A percentile compares a stretch with the other conserved stretches of the same genome.
Conservation (phyloP, 495 filamentous ascomycete genomes). For the Xylaria acuta region DNA sequence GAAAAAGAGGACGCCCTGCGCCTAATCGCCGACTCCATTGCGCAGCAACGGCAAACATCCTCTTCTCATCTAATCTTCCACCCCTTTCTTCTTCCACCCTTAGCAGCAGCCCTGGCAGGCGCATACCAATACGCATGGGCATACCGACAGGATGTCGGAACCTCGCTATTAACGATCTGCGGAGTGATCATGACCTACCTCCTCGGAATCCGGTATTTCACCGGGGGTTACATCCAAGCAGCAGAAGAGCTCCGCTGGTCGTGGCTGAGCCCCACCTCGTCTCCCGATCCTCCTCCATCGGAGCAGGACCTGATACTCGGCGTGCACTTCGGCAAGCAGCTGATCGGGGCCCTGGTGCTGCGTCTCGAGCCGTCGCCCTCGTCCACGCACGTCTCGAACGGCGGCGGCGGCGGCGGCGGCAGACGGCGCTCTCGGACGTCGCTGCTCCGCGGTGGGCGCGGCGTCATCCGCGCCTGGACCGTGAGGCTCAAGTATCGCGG, state of each 20-base stretch:
- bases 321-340: conserved; percentile 46
- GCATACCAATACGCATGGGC: conserved; percentile 47
- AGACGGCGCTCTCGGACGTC: conserved; percentile 36
- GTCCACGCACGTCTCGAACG: conserved; percentile 16
- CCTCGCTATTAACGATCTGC: conserved; percentile 40
- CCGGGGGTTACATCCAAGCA: conserved; percentile 46
- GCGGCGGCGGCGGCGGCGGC: conserved; percentile 21
- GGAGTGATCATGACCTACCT: conserved; percentile 50
- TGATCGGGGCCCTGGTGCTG: conserved; percentile 53
- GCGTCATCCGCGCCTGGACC: conserved; percentile 77
- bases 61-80: conserved; percentile 47
- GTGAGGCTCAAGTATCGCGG: conserved; percentile 69
- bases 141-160: conserved; percentile 42
- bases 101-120: conserved; percentile 37
- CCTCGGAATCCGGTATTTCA: conserved; percentile 48
- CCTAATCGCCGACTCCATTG: conserved; percentile 53
- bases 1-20: conserved; percentile 52
- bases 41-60: conserved; percentile 53
- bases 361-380: conserved; percentile 47
- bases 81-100: conserved; percentile 44
- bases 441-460: conserved; percentile 50
- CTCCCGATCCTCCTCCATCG: conserved; percentile 12
- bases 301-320: conserved; percentile 51
- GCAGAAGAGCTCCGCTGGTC: conserved; percentile 48
- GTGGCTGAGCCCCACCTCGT: conserved; percentile 39